Evolutionary conservation across 2,329 filamentous ascomycete genomes (phyloP).

Genomic region (Apiospora saccharicola): DNA sequence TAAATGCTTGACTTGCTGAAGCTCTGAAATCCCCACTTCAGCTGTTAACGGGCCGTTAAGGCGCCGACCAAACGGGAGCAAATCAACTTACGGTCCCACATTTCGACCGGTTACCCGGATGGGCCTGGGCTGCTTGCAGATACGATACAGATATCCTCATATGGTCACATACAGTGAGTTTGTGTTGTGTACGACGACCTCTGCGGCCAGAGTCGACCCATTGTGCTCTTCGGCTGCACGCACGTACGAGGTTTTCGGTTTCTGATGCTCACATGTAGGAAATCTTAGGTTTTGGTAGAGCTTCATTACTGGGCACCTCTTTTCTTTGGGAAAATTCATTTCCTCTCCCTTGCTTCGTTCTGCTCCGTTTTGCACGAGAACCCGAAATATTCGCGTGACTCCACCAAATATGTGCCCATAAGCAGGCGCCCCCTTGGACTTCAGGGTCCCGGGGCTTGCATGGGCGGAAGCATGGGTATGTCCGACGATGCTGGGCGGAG

Average conservation of each 20-base stretch:
- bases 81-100: background rate
- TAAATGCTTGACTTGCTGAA: background rate
- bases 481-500: slow-evolving; percentile 7
- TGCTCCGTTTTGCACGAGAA: background rate
- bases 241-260: background rate
- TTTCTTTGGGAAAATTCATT: background rate
- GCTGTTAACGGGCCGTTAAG: slow-evolving; percentile 15
- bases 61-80: slow-evolving; percentile 2
- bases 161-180: background rate
- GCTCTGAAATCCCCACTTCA: slow-evolving; percentile 2
- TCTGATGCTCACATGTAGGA: background rate
- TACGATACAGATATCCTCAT: slow-evolving; percentile 1
- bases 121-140: slow-evolving; percentile 1
- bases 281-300: background rate
- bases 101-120: slow-evolving; percentile 15
- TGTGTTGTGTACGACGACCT: background rate
- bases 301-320: background rate
- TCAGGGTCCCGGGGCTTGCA: slow-evolving; percentile 21
- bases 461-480: background rate
- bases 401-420: background rate
- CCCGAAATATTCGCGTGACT: slow-evolving; percentile 14
- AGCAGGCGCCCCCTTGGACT: background rate
- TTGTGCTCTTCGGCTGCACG: background rate
- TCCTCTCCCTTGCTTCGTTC: background rate
- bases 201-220: too few species aligned